Percentiles rank a stretch among this genome's conserved stretches.
These are phyloP conservation scores for Colletotrichum phormii DNA, from an alignment of 2,329 filamentous ascomycete species.

Conservation along the genomic window DNA sequence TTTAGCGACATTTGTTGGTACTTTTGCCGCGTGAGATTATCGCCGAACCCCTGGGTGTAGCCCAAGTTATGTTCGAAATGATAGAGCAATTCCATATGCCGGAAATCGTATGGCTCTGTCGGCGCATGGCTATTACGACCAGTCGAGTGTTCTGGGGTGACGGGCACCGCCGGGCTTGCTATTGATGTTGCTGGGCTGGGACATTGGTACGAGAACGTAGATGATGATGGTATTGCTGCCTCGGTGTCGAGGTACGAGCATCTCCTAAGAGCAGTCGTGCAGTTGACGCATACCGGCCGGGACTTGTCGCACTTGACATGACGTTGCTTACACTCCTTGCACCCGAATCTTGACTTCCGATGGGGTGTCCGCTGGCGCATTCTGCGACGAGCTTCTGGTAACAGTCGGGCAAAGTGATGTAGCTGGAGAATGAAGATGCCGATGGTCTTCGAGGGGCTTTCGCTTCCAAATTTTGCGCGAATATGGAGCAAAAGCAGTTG, in stretches of 20 bases:
- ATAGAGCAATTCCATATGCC: conserved; percentile 15
- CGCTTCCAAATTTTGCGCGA: neutral
- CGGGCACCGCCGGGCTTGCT: neutral
- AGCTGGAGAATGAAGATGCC: too few relatives aligned
- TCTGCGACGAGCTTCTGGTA: neutral
- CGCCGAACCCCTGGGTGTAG: neutral
- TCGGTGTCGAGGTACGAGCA: conserved; percentile 46
- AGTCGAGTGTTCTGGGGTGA: neutral
- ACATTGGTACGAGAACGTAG: conserved; percentile 10
- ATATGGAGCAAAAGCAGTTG: neutral
- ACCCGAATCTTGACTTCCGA: conserved; percentile 54
- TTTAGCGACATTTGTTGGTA: conserved; percentile 13
- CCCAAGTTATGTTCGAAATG: conserved; percentile 19
- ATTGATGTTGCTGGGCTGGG: conserved; percentile 17
- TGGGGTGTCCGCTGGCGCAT: conserved; percentile 40
- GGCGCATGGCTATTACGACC: neutral
- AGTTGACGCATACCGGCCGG: conserved; percentile 54
- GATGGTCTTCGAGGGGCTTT: neutral
- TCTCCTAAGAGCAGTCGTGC: conserved; percentile 48
- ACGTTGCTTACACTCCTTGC: conserved; percentile 53
- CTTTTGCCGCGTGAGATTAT: neutral
- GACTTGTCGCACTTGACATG: conserved; percentile 58
- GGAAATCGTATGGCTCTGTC: conserved; percentile 17
- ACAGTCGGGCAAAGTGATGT: too few relatives aligned
- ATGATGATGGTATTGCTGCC: neutral